Evolutionary conservation across 2,329 filamentous ascomycete species (phyloP), one percentile per base, ranked within the genome.

Genomic region (Ceratocystis harringtonii): DNA sequence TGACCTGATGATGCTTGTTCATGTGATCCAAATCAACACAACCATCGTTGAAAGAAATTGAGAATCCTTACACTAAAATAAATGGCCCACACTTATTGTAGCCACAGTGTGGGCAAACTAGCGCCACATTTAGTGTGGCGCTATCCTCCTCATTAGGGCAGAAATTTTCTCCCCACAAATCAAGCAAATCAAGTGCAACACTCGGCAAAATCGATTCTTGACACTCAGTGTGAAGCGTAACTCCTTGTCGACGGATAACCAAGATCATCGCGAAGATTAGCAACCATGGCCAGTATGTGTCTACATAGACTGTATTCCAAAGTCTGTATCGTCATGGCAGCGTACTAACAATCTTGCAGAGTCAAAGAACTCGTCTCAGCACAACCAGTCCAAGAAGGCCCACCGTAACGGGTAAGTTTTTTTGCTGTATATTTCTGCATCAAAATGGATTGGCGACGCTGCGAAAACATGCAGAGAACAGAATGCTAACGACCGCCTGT

Each of bases 351-450:
- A 44, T 32, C 69, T 62, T 48, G 67, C 78, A 96, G 92, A 97
- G 86, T 97, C 94, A 76, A 97, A 97, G 91, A 97, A 97, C 88
- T 95, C 90, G 82, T 96, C 92, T 76, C 92, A 97, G 85, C 91
- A 96, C 84, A 96, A 96, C 83, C 89, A 94, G 87, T 86, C 85
- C 79, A 89, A 89, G 84, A 99, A 99, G 89, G 92, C 91, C 82
- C 94, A 99, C 88, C 87, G 88, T 78, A 99, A 99, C 85, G 94
- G 94, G 92, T 96, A 68, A 61, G 62, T 61, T 52, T 28, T 52
- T 36, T 36, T 25, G 22, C 22, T 36, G 32, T 36, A 36, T 10
- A 36, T 36, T 12, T 36, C 8, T 36, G 32, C 32, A 36, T 36
- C 32, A 36, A 12, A 36, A 36, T 36, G 50, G 48, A 36, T 36